Base-by-base conservation (phyloP, 2,329 filamentous ascomycete species). In the Sarocladium strictum region DNA sequence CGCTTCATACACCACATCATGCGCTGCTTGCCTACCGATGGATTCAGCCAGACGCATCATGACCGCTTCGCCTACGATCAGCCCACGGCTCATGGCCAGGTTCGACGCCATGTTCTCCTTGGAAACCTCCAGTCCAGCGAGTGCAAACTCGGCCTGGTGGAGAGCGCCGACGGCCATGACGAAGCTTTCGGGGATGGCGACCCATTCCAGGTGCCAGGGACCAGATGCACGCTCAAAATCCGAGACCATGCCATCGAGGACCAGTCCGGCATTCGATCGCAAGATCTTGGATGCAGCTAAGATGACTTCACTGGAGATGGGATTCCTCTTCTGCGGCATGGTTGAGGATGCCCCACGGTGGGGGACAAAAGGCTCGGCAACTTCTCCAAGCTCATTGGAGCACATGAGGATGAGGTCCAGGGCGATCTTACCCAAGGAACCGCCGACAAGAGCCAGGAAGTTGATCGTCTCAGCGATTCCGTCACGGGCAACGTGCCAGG, bases 201-300 rank as follows among this genome's bases (percentile, higher is more conserved):
- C 73, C 79, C 79, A 83, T 59, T 83, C 79, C 7, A 83, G 64
- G 64, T 83, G 79, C 80, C 79, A 83, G 0, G 79, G 79, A 0
- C 80, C 79, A 9, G 76, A 79, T 1, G 78, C 78, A 1, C 80
- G 73, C 61, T 83, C 80, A 53, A 81, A 81, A 57, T 82, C 79
- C 0, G 73, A 72, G 0, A 83, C 76, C 79, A 83, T 81, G 1
- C 71, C 77, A 58, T 82, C 79, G 1, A 82, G 69, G 1, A 75
- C 75, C 3, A 82, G 65, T 0, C 74, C 69, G 0, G 79, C 77
- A 54, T 81, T 75, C 0, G 77, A 73, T 4, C 78, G 70, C 0
- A 82, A 66, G 9, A 81, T 66, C 60, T 81, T 81, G 1, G 76
- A 78, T 1, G 76, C 73, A 0, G 79, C 79, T 0, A 81, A 65